Evolutionary conservation across 345 rosid species (phyloP).

Genomic region (Heritiera littoralis): DNA sequence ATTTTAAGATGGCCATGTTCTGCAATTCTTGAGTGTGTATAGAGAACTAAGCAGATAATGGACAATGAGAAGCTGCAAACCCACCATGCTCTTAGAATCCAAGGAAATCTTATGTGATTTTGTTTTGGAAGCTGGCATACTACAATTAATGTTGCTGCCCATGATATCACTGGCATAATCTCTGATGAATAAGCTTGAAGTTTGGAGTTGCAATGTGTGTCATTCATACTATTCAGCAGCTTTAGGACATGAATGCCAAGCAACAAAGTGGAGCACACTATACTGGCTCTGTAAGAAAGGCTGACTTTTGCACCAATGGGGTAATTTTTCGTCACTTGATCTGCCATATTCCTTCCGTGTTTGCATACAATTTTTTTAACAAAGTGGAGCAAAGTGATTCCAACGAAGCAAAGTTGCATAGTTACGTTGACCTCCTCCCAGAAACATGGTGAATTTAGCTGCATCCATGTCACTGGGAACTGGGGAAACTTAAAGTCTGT

Average conservation of each 20-base stretch:
- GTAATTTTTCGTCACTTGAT: constrained; percentile 37
- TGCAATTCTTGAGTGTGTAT: constrained; percentile 31
- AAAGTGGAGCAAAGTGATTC: constrained; percentile 38
- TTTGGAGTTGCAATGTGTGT: constrained; percentile 42
- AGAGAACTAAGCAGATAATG: constrained; percentile 33
- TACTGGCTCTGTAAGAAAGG: constrained; percentile 43
- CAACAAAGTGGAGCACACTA: constrained; percentile 44
- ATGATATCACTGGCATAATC: constrained; percentile 47
- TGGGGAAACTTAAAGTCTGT: constrained; percentile 39
- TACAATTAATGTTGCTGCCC: constrained; percentile 43
- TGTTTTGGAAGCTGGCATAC: constrained; percentile 38
- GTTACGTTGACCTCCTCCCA: constrained; percentile 55
- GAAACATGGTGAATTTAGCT: constrained; percentile 47
- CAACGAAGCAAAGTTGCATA: constrained; percentile 53
- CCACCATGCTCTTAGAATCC: constrained; percentile 86
- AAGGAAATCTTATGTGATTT: constrained; percentile 50
- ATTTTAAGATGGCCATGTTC: constrained; percentile 33
- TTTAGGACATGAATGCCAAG: constrained; percentile 48
- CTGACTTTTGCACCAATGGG: constrained; percentile 33
- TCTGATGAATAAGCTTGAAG: constrained; percentile 48
- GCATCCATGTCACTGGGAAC: constrained; percentile 38
- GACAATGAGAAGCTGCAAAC: constrained; percentile 63
- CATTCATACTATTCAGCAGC: constrained; percentile 38
- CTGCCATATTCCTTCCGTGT: constrained; percentile 28
- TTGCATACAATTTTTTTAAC: constrained; percentile 32